Percentiles rank a stretch among this genome's conserved stretches.
These are phyloP conservation scores for Saksenaea vasiformis DNA, from an alignment of 371 early-diverging fungal genomes.

Conservation along the genomic window DNA sequence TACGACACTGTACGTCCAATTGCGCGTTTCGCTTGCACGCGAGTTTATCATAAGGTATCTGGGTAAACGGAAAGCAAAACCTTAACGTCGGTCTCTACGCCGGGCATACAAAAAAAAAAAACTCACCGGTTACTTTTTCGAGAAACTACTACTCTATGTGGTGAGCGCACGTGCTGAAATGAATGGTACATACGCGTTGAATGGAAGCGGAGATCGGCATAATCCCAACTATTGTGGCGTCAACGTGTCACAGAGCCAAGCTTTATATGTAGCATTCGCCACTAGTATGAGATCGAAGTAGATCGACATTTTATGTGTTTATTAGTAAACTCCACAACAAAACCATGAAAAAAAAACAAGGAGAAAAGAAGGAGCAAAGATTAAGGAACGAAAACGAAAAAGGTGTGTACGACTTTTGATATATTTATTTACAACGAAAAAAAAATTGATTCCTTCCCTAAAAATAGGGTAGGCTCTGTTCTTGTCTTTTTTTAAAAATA, in stretches of 20 bases:
- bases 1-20: too few species aligned
- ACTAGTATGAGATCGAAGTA: neutral
- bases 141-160: neutral
- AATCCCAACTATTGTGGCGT: neutral
- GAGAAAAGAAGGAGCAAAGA: neutral
- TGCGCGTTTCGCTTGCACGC: too few species aligned
- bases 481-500: neutral
- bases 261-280: neutral
- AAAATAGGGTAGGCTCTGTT: neutral
- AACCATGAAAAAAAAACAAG: neutral
- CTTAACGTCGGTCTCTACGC: too few species aligned
- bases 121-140: neutral
- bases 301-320: neutral
- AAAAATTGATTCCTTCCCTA: neutral
- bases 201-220: conserved; percentile 5
- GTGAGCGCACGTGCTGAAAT: conserved; percentile 1
- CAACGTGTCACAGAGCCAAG: conserved; percentile 4
- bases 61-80: too few species aligned
- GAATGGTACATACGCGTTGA: neutral
- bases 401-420: neutral
- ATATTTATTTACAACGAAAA: conserved; percentile 1
- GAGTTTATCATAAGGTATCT: too few species aligned
- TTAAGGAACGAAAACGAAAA: neutral
- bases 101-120: too few species aligned
- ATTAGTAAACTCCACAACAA: neutral